Evolutionary conservation across 75 land plant species (phyloP).

Genomic region (Pinus tabuliformis): DNA sequence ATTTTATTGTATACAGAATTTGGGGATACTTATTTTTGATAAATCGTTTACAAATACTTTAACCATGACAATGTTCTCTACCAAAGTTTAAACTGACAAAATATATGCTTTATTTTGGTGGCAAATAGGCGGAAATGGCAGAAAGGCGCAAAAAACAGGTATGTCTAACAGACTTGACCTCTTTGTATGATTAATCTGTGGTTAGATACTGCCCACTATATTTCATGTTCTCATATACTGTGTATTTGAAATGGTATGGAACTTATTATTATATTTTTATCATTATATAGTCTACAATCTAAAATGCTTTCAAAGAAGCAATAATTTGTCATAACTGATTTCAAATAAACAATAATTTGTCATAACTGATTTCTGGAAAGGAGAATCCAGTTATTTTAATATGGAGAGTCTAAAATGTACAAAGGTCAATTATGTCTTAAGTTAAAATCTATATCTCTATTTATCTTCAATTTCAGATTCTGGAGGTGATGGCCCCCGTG

Average conservation of each 20-base stretch:
- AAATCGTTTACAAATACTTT: too few species aligned
- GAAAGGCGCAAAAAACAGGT: constrained; percentile 10
- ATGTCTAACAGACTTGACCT: background rate
- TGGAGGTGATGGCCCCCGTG: constrained; percentile 4
- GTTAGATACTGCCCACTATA: too few species aligned
- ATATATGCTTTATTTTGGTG: background rate
- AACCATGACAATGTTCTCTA: too few species aligned
- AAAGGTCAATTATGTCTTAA: background rate
- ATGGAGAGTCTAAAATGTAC: too few species aligned
- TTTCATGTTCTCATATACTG: too few species aligned
- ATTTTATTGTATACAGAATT: too few species aligned
- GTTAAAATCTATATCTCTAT: background rate
- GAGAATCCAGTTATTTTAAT: too few species aligned
- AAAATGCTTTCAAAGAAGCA: background rate
- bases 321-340: too few species aligned
- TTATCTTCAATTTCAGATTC: constrained; percentile 5
- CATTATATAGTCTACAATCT: background rate
- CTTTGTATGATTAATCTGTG: too few species aligned
- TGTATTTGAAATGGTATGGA: background rate
- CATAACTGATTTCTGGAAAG: too few species aligned
- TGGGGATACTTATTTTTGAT: too few species aligned
- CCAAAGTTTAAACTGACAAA: background rate
- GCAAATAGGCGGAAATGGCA: constrained; percentile 5
- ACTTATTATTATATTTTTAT: background rate
- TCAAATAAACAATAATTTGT: too few species aligned